A percentile compares a stretch with the other conserved stretches of the same genome.
Conservation (phyloP, 352 stramenopile species). For the Globisporangium solare region DNA sequence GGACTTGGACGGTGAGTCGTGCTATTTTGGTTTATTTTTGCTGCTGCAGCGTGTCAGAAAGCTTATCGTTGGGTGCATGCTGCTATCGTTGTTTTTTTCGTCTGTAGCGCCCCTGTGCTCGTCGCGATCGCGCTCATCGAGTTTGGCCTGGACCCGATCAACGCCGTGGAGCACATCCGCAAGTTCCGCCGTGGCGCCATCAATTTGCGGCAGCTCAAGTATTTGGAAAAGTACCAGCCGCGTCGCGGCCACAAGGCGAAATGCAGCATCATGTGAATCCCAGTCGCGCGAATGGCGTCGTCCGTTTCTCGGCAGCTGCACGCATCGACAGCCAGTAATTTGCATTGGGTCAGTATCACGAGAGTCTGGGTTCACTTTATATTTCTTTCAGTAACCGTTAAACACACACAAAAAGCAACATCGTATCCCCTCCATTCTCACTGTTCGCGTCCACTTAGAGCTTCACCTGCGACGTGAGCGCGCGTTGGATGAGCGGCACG, state of each 20-base stretch:
- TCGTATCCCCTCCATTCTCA: not conserved
- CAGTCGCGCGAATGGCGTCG: not conserved
- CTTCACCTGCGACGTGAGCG: conserved; percentile 19
- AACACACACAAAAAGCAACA: conserved; percentile 5
- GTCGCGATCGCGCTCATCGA: conserved; percentile 98
- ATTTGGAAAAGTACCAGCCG: conserved; percentile 94
- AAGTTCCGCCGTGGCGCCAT: conserved; percentile 94
- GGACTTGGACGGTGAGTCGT: conserved; percentile 88
- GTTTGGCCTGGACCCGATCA: conserved; percentile 93
- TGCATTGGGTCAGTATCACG: conserved; percentile 1
- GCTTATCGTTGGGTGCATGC: conserved; percentile 4
- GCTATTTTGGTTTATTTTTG: not conserved
- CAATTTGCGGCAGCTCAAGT: conserved; percentile 97
- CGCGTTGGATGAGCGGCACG: conserved; percentile 55
- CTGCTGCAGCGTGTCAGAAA: not conserved
- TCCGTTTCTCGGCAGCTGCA: not conserved
- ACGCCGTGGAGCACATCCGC: conserved; percentile 97
- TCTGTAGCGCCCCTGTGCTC: conserved; percentile 90
- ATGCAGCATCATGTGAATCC: conserved; percentile 80
- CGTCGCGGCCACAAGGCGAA: conserved; percentile 68
- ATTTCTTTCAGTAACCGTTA: conserved; percentile 3
- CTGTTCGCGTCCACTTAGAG: not conserved
- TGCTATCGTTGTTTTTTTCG: conserved; percentile 6
- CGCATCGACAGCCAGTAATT: not conserved
- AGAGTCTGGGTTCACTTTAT: conserved; percentile 5